phyloP scores from a whole-genome alignment of 495 filamentous ascomycete genomes.

The Rhypophila decipiens region DNA sequence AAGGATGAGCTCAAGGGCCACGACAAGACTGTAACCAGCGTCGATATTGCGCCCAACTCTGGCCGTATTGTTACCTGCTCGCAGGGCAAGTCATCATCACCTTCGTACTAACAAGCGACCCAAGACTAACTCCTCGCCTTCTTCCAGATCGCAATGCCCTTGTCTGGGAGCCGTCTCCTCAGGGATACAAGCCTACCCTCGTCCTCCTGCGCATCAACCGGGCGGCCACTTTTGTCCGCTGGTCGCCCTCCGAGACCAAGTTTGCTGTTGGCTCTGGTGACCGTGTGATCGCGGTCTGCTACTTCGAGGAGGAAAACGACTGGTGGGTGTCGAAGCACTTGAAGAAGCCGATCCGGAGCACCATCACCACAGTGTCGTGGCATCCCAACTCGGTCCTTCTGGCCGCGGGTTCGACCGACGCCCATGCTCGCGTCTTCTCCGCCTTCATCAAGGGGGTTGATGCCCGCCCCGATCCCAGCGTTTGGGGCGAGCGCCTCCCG shows the following conservation, averaged over 20 bases:
- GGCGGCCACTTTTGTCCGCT: conserved; percentile 92
- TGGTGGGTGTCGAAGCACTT: conserved; percentile 99
- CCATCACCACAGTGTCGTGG: conserved; percentile 89
- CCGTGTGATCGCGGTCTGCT: conserved; percentile 93
- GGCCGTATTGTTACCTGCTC: conserved; percentile 96
- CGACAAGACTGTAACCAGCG: conserved; percentile 91
- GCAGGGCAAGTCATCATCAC: conserved; percentile 55
- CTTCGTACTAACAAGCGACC: neutral
- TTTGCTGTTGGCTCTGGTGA: conserved; percentile 97
- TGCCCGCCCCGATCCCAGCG: conserved; percentile 74
- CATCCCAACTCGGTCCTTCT: conserved; percentile 95
- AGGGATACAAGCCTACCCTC: conserved; percentile 93
- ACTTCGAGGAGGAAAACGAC: conserved; percentile 98
- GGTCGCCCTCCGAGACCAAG: conserved; percentile 94
- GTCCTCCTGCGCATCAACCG: conserved; percentile 96
- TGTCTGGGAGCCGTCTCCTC: conserved; percentile 88
- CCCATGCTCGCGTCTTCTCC: conserved; percentile 94
- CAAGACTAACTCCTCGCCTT: neutral
- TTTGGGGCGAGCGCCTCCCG: conserved; percentile 90
- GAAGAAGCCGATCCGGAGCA: conserved; percentile 96
- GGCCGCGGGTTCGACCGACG: conserved; percentile 90
- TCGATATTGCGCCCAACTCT: conserved; percentile 86
- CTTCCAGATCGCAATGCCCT: conserved; percentile 89
- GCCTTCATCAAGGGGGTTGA: conserved; percentile 95
- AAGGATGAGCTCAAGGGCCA: conserved; percentile 92